A percentile compares a stretch with the other conserved stretches of the same genome.
phyloP scores from a whole-genome alignment of 2,329 filamentous ascomycete species.

The Scedosporium aurantiacum region DNA sequence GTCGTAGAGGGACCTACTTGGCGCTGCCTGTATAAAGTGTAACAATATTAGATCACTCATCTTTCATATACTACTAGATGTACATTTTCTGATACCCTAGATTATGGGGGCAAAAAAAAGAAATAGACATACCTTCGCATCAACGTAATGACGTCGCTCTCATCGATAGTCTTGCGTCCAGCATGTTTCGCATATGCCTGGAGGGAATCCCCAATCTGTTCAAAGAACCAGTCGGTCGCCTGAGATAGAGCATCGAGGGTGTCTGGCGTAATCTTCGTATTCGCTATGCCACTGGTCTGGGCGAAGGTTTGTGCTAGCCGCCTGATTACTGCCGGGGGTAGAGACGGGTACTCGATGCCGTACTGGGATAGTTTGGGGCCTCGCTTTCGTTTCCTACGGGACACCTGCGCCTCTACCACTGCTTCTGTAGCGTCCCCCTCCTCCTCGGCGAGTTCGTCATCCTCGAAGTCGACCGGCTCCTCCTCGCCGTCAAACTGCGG shows the following conservation, averaged over 20 bases:
- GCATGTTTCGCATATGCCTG: conserved; percentile 72
- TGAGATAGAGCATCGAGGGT: conserved; percentile 64
- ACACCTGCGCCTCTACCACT: conserved; percentile 9
- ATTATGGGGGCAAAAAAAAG: conserved; percentile 11
- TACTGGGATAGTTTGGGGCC: conserved; percentile 53
- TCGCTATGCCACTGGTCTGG: conserved; percentile 52
- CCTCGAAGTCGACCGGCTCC: conserved; percentile 7
- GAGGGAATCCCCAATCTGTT: conserved; percentile 73
- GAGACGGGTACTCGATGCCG: conserved; percentile 63
- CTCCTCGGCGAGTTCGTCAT: conserved; percentile 3
- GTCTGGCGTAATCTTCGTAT: conserved; percentile 61
- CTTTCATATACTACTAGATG: not conserved
- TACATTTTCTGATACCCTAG: conserved; percentile 13
- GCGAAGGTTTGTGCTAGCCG: conserved; percentile 60
- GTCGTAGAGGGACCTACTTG: conserved; percentile 62
- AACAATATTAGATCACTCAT: conserved; percentile 16
- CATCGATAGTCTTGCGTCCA: conserved; percentile 73
- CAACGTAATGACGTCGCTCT: conserved; percentile 69
- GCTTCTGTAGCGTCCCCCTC: conserved; percentile 3
- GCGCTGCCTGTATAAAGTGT: conserved; percentile 52
- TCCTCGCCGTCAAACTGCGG: not conserved
- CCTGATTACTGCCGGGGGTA: conserved; percentile 66
- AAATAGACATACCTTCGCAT: conserved; percentile 62
- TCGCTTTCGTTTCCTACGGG: conserved; percentile 25
- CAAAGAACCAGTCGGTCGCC: conserved; percentile 85